Evolutionary conservation across 1,139 yeast species (phyloP), one percentile per base, ranked within the genome.

Genomic region (Yamadazyma aaseri): DNA sequence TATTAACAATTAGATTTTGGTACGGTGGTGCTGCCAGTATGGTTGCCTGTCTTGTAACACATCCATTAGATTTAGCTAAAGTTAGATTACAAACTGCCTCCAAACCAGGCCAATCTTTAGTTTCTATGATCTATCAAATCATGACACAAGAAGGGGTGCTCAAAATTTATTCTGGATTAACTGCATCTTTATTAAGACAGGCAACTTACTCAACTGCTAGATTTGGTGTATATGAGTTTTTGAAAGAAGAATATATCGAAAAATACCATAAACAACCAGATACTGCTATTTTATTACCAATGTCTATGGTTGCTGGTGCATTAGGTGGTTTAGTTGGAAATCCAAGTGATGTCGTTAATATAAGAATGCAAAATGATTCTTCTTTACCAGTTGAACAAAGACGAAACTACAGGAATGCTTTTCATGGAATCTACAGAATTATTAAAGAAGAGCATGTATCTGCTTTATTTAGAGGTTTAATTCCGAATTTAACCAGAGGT

Each of bases 331-430:
- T 86, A 23, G 81, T 85, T 2, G 96, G 96, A 17, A 87, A 86
- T 51, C 95, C 96, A 2, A 79, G 94, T 2, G 96, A 87, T 57
- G 84, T 87, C 16, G 87, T 86, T 28, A 87, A 87, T 49, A 84
- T 87, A 42, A 75, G 96, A 58, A 87, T 87, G 96, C 96, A 87
- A 58, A 87, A 86, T 56, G 96, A 87, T 53, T 76, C 83, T 5
- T 63, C 89, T 0, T 67, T 85, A 41, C 86, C 92, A 3, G 38
- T 60, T 4, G 80, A 69, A 3, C 72, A 79, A 47, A 73, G 90
- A 56, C 73, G 96, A 53, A 79, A 84, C 54, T 87, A 87, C 55
- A 71, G 73, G 40, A 81, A 87, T 58, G 95, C 94, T 0, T 51
- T 86, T 30, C 90, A 86, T 54, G 96, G 96, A 6, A 60, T 86